A percentile compares a stretch with the other conserved stretches of the same genome.
Conservation (phyloP, 2,329 filamentous ascomycete species). For the Trichophyton rubrum region DNA sequence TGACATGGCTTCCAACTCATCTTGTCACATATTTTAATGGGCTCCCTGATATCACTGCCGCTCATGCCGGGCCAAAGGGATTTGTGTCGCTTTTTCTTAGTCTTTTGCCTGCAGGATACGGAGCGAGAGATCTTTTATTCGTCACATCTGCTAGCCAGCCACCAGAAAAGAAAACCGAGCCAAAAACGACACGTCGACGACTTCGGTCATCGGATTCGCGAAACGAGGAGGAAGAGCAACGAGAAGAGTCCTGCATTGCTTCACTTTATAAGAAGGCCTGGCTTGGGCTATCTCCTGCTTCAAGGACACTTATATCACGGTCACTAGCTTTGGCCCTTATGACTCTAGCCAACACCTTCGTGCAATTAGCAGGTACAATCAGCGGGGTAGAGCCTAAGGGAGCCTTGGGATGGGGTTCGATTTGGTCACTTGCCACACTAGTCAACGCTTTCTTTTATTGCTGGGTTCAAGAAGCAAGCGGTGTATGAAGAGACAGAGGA, state of each 20-base stretch:
- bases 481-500: constrained; percentile 6
- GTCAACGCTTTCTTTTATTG: constrained; percentile 23
- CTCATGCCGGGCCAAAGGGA: constrained; percentile 49
- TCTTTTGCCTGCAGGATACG: constrained; percentile 56
- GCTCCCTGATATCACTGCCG: constrained; percentile 55
- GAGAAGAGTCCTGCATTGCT: constrained; percentile 57
- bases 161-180: constrained; percentile 13
- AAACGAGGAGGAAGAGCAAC: constrained; percentile 34
- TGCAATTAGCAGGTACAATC: constrained; percentile 55
- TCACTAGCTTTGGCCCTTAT: constrained; percentile 41
- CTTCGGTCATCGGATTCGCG: constrained; percentile 12
- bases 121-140: constrained; percentile 67
- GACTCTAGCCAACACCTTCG: constrained; percentile 43
- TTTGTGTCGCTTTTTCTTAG: constrained; percentile 36
- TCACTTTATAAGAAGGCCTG: constrained; percentile 49
- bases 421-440: constrained; percentile 53
- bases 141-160: constrained; percentile 39
- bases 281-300: constrained; percentile 49
- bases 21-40: constrained; percentile 65
- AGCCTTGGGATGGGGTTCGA: constrained; percentile 56
- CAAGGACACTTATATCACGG: constrained; percentile 52
- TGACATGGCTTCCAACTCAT: constrained; percentile 56
- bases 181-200: background rate
- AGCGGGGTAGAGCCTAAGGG: constrained; percentile 58
- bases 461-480: constrained; percentile 31